Conservation (phyloP, 352 stramenopile genomes). For the Pythium folliculosum region DNA sequence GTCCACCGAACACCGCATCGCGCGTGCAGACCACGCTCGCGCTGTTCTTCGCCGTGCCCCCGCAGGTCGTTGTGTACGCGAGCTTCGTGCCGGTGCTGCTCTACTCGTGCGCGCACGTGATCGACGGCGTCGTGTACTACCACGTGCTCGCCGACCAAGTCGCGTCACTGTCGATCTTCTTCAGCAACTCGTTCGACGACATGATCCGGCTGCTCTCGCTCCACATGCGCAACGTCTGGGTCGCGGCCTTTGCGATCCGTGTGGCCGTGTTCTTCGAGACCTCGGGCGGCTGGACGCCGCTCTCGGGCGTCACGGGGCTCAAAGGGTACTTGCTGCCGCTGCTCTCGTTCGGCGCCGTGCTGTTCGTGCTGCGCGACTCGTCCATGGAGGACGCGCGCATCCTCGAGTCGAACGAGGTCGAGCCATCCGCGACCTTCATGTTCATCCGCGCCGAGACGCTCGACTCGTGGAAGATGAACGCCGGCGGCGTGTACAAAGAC, state of each 20-base stretch:
- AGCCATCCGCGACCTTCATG: slow-evolving; percentile 34
- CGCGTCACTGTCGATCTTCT: slow-evolving; percentile 18
- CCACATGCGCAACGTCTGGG: slow-evolving; percentile 31
- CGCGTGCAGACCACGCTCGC: slow-evolving; percentile 18
- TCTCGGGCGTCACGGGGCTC: slow-evolving; percentile 24
- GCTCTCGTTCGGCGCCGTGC: slow-evolving; percentile 20
- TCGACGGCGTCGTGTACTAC: slow-evolving; percentile 33
- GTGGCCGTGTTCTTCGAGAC: slow-evolving; percentile 33
- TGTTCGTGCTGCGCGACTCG: slow-evolving; percentile 25
- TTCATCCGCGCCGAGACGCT: slow-evolving; percentile 35
- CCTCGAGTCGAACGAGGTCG: slow-evolving; percentile 34
- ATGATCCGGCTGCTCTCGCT: slow-evolving; percentile 30
- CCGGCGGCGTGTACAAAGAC: slow-evolving; percentile 32
- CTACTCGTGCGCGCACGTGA: slow-evolving; percentile 27
- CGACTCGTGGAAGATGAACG: slow-evolving; percentile 38
- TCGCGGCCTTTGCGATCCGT: slow-evolving; percentile 23
- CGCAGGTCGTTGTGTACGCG: slow-evolving; percentile 29
- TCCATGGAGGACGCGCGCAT: slow-evolving; percentile 28
- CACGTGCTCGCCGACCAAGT: slow-evolving; percentile 21
- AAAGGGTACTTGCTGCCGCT: slow-evolving; percentile 28
- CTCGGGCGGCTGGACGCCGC: slow-evolving; percentile 30
- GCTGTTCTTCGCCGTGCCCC: slow-evolving; percentile 32
- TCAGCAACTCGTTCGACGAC: slow-evolving; percentile 11
- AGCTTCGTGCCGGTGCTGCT: slow-evolving; percentile 31
- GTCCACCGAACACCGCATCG: not conserved